These are phyloP conservation scores for Cydonia oblonga DNA, from an alignment of 331 rosid genomes.

Conservation along the genomic window DNA sequence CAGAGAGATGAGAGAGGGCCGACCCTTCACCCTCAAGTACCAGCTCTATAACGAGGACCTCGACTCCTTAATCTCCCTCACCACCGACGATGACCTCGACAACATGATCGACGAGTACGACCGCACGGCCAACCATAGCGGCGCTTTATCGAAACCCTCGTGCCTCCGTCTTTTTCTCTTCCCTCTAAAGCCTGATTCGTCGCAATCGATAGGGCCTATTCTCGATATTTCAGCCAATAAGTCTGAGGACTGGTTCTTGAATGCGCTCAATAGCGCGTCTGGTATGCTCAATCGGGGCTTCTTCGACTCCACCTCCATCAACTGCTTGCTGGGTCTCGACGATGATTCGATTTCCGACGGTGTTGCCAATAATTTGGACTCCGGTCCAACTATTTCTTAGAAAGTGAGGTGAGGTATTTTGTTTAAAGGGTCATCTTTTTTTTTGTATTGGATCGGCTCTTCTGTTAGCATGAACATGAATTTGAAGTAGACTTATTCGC, in stretches of 20 bases:
- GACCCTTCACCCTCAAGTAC: slow-evolving; percentile 65
- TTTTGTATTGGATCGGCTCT: too few relatives aligned
- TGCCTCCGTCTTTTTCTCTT: slow-evolving; percentile 72
- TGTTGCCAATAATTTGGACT: slow-evolving; percentile 32
- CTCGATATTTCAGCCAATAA: slow-evolving; percentile 48
- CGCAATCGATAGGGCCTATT: slow-evolving; percentile 73
- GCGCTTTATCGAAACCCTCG: slow-evolving; percentile 42
- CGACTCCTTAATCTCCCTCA: slow-evolving; percentile 75
- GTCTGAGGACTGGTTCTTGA: slow-evolving; percentile 75
- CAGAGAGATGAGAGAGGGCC: too few relatives aligned
- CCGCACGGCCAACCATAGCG: slow-evolving; percentile 40
- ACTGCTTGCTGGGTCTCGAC: slow-evolving; percentile 69
- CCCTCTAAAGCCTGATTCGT: slow-evolving; percentile 53
- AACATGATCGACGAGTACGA: slow-evolving; percentile 97
- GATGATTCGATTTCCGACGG: slow-evolving; percentile 35
- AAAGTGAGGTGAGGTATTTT: too few relatives aligned
- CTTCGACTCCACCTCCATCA: slow-evolving; percentile 76
- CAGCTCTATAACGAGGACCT: slow-evolving; percentile 92
- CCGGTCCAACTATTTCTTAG: too few relatives aligned
- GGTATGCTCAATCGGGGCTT: slow-evolving; percentile 61
- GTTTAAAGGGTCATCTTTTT: too few relatives aligned
- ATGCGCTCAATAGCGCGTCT: slow-evolving; percentile 56
- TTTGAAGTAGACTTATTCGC: too few relatives aligned
- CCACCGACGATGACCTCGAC: slow-evolving; percentile 87
- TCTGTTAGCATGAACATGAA: too few relatives aligned